Conservation (phyloP, 108 stramenopile genomes). For the Nitzschia palea region DNA sequence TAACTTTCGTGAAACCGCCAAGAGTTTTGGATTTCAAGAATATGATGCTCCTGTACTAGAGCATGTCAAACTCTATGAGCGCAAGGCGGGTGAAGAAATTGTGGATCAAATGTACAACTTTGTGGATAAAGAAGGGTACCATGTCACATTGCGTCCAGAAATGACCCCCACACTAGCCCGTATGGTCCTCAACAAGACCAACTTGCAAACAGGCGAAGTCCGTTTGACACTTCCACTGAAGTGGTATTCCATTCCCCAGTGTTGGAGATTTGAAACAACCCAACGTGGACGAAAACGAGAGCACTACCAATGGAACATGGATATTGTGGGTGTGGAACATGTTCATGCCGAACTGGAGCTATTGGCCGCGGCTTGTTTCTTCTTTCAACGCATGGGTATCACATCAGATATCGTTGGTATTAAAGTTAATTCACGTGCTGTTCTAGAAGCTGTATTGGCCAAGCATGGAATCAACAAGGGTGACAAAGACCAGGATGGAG, state of each 20-base stretch:
- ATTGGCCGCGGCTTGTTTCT: constrained; percentile 84
- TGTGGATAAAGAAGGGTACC: constrained; percentile 85
- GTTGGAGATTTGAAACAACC: constrained; percentile 96
- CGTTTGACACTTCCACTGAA: constrained; percentile 89
- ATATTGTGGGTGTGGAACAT: constrained; percentile 86
- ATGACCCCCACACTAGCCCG: constrained; percentile 97
- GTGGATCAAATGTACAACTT: constrained; percentile 96
- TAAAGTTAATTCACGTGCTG: constrained; percentile 91
- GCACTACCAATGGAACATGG: constrained; percentile 99
- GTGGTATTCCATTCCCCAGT: constrained; percentile 95
- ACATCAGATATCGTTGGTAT: constrained; percentile 91
- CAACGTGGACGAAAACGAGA: constrained; percentile 94
- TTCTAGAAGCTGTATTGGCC: constrained; percentile 86
- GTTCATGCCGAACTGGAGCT: constrained; percentile 94
- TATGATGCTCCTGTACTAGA: constrained; percentile 97
- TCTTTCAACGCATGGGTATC: constrained; percentile 87
- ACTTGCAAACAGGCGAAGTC: constrained; percentile 59
- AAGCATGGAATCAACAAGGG: constrained; percentile 81
- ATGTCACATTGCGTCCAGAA: constrained; percentile 88
- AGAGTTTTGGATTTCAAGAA: constrained; percentile 87
- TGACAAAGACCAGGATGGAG: constrained; percentile 30
- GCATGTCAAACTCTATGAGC: constrained; percentile 84
- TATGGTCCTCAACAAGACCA: constrained; percentile 92
- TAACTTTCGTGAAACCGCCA: constrained; percentile 80
- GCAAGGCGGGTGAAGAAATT: constrained; percentile 98